These are phyloP conservation scores for Suillus placidus DNA, from an alignment of 768 basidiomycete genomes.

Conservation along the genomic window DNA sequence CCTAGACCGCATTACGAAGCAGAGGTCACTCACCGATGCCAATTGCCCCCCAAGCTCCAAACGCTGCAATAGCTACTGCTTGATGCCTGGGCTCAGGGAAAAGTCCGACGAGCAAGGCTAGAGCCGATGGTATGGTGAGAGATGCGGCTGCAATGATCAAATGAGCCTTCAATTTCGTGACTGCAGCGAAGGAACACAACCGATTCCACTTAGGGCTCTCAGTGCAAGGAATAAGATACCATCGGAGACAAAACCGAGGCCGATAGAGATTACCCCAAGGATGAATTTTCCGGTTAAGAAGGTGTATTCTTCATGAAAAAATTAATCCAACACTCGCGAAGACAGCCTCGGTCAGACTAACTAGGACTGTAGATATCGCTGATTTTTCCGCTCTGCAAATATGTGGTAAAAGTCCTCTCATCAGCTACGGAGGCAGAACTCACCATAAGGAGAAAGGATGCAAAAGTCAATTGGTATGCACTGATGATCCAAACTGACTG, in stretches of 20 bases:
- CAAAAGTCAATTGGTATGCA: constrained; percentile 40
- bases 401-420: background rate
- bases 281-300: background rate
- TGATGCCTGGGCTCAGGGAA: background rate
- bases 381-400: constrained; percentile 32
- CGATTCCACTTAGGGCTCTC: background rate
- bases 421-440: constrained; percentile 11
- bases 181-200: background rate
- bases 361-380: constrained; percentile 38
- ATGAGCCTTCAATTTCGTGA: background rate
- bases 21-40: background rate
- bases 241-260: background rate
- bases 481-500: constrained; percentile 34
- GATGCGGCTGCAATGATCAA: background rate
- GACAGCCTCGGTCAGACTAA: constrained; percentile 11
- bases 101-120: background rate
- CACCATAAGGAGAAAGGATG: constrained; percentile 37
- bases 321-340: background rate
- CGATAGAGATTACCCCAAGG: background rate
- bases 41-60: background rate
- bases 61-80: background rate
- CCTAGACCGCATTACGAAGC: background rate
- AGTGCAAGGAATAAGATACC: background rate
- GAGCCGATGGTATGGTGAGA: background rate
- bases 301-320: background rate